Conservation (phyloP, 2,329 filamentous ascomycete genomes). For the Paracorniculantispora psalliotae region DNA sequence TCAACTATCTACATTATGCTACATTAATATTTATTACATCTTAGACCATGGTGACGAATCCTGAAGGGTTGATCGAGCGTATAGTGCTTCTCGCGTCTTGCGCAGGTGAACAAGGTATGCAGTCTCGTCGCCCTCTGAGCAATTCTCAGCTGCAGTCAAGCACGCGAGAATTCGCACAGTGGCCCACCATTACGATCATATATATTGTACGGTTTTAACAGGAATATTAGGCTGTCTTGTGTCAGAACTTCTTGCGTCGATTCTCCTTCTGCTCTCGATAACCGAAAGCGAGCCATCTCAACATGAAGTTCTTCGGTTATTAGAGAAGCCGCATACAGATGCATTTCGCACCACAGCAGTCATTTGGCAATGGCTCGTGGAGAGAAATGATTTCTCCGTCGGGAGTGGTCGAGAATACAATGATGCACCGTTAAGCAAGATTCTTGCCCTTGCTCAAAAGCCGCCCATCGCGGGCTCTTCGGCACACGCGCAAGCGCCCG, state of each 20-base stretch:
- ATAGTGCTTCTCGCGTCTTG: slow-evolving; percentile 34
- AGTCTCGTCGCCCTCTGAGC: neutral
- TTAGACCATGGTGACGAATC: slow-evolving; percentile 31
- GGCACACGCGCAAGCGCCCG: neutral
- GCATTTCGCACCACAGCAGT: slow-evolving; percentile 25
- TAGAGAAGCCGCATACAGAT: slow-evolving; percentile 12
- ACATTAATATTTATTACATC: neutral
- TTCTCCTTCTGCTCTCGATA: slow-evolving; percentile 19
- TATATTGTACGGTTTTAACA: neutral
- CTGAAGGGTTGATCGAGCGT: slow-evolving; percentile 33
- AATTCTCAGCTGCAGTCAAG: neutral
- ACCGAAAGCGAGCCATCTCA: slow-evolving; percentile 13
- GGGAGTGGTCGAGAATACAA: slow-evolving; percentile 29
- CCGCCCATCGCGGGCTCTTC: neutral
- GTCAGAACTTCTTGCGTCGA: slow-evolving; percentile 27
- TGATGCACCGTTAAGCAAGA: slow-evolving; percentile 34
- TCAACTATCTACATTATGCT: neutral
- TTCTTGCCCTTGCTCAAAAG: slow-evolving; percentile 21
- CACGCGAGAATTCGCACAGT: neutral
- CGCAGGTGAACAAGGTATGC: slow-evolving; percentile 33
- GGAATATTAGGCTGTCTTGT: slow-evolving; percentile 26
- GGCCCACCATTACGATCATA: neutral
- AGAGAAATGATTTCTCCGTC: slow-evolving; percentile 32
- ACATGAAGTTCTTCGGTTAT: slow-evolving; percentile 16
- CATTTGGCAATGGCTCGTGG: slow-evolving; percentile 33